These are phyloP conservation scores for Lagenidium sp. DNA, from an alignment of 352 stramenopile genomes.

Conservation along the genomic window DNA sequence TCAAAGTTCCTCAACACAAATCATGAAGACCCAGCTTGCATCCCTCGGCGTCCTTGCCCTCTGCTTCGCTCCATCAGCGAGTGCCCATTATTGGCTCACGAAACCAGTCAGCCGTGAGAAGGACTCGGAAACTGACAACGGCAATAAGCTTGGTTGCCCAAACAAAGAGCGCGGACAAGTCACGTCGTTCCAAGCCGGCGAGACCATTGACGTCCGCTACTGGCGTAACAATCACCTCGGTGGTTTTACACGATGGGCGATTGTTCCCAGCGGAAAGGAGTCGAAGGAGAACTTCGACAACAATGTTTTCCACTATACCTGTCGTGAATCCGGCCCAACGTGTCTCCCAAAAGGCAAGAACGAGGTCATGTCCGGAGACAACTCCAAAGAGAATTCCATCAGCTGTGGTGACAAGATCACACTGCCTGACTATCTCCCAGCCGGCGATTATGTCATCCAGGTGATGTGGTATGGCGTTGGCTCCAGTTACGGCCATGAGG, in stretches of 20 bases:
- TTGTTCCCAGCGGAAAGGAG: slow-evolving; percentile 20
- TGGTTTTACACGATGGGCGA: slow-evolving; percentile 39
- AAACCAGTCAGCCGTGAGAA: slow-evolving; percentile 33
- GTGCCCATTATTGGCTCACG: slow-evolving; percentile 31
- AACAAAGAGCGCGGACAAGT: slow-evolving; percentile 14
- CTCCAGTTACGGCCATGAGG: slow-evolving; percentile 31
- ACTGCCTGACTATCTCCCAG: slow-evolving; percentile 26
- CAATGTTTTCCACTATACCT: slow-evolving; percentile 41
- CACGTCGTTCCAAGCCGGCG: slow-evolving; percentile 23
- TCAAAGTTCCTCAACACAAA: no score
- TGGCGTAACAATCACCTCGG: slow-evolving; percentile 43
- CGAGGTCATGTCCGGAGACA: slow-evolving; percentile 24
- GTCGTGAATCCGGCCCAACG: slow-evolving; percentile 30
- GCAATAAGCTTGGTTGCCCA: slow-evolving; percentile 22
- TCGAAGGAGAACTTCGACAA: slow-evolving; percentile 27
- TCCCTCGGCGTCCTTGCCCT: no score
- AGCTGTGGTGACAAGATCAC: slow-evolving; percentile 33
- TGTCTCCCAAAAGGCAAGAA: slow-evolving; percentile 27
- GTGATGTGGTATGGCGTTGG: slow-evolving; percentile 39
- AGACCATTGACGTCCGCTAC: slow-evolving; percentile 38
- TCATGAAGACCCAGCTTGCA: no score
- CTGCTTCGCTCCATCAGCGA: no score
- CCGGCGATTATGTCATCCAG: slow-evolving; percentile 42
- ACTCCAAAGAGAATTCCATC: slow-evolving; percentile 20
- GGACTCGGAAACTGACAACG: slow-evolving; percentile 16